A percentile compares a stretch with the other conserved stretches of the same genome.
Evolutionary conservation across 306 rosid genomes (phyloP).

Genomic region (Ziziphus jujuba): DNA sequence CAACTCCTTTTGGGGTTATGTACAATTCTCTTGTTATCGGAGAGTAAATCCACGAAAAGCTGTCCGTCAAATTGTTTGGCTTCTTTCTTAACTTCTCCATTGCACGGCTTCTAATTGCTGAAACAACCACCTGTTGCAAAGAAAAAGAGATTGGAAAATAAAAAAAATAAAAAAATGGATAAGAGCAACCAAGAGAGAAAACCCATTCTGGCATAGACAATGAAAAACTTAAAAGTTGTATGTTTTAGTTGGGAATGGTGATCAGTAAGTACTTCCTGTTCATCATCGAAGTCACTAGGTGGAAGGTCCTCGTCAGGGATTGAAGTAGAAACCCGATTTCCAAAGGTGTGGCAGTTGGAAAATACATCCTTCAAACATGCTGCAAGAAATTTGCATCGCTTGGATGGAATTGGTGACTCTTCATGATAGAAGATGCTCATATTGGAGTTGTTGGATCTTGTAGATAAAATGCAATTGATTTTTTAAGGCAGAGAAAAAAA

Average conservation of each 20-base stretch:
- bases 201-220: not conserved
- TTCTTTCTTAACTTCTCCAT: slow-evolving; percentile 62
- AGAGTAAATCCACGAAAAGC: slow-evolving; percentile 59
- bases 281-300: slow-evolving; percentile 61
- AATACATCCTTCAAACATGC: slow-evolving; percentile 60
- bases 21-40: slow-evolving; percentile 50
- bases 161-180: not conserved
- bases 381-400: slow-evolving; percentile 51
- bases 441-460: slow-evolving; percentile 15
- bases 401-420: slow-evolving; percentile 53
- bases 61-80: slow-evolving; percentile 37
- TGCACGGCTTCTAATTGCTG: slow-evolving; percentile 63
- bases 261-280: slow-evolving; percentile 51
- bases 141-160: too few species aligned
- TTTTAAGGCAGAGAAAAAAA: slow-evolving; percentile 12
- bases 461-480: slow-evolving; percentile 3
- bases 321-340: slow-evolving; percentile 34
- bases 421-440: slow-evolving; percentile 78
- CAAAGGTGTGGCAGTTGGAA: slow-evolving; percentile 47
- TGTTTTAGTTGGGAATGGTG: not conserved
- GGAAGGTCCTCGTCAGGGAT: slow-evolving; percentile 53
- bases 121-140: slow-evolving; percentile 59
- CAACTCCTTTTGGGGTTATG: slow-evolving; percentile 33
- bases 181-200: slow-evolving; percentile 8
- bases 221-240: not conserved